These are phyloP conservation scores for Angomonas deanei DNA, from an alignment of 208 protist species.

Conservation along the genomic window DNA sequence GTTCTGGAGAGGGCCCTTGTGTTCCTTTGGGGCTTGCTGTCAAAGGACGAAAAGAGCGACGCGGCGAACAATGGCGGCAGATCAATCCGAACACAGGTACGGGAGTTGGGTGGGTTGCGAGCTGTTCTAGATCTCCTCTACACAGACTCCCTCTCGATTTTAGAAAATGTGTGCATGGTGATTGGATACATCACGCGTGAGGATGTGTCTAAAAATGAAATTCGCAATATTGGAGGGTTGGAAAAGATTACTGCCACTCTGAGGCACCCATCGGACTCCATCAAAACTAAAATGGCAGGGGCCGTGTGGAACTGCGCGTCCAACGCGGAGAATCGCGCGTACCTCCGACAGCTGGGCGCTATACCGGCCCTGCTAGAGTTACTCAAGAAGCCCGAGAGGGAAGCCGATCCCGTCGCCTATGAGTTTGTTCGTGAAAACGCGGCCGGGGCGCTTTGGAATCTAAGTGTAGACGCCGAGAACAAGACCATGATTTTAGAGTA, in stretches of 20 bases:
- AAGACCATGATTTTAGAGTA: slow-evolving; percentile 88
- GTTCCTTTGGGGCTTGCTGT: slow-evolving; percentile 82
- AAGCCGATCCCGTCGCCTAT: slow-evolving; percentile 22
- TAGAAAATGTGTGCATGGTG: slow-evolving; percentile 91
- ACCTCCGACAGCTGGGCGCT: slow-evolving; percentile 78
- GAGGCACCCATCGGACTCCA: slow-evolving; percentile 83
- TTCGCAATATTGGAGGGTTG: slow-evolving; percentile 83
- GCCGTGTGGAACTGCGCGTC: slow-evolving; percentile 93
- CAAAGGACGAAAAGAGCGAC: slow-evolving; percentile 56
- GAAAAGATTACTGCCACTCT: slow-evolving; percentile 89
- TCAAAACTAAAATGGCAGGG: slow-evolving; percentile 90
- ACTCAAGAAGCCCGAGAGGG: slow-evolving; percentile 18
- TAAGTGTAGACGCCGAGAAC: slow-evolving; percentile 89
- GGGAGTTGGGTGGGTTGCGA: slow-evolving; percentile 72
- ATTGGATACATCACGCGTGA: slow-evolving; percentile 93
- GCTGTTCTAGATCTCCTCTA: slow-evolving; percentile 86
- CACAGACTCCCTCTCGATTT: slow-evolving; percentile 84
- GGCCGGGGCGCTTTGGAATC: slow-evolving; percentile 90
- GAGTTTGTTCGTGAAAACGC: slow-evolving; percentile 90
- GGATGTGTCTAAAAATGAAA: slow-evolving; percentile 81
- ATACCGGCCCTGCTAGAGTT: slow-evolving; percentile 85
- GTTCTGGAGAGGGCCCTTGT: slow-evolving; percentile 88
- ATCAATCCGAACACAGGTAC: slow-evolving; percentile 59
- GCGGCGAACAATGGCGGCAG: slow-evolving; percentile 24
- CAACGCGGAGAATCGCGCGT: slow-evolving; percentile 83